These are phyloP conservation scores for Lanmaoa pseudosensibilis DNA, from an alignment of 768 basidiomycete genomes.

Conservation along the genomic window DNA sequence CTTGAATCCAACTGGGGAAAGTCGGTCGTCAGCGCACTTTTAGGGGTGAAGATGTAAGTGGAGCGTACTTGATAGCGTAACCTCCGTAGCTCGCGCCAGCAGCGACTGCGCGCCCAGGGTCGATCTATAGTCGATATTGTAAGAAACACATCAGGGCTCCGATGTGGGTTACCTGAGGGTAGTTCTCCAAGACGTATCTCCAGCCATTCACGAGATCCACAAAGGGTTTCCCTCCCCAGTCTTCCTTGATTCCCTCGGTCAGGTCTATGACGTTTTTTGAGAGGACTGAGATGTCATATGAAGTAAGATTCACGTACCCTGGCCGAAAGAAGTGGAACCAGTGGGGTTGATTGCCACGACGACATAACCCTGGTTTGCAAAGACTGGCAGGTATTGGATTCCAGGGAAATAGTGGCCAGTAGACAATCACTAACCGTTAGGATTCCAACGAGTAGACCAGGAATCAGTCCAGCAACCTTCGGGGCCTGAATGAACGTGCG, in stretches of 20 bases:
- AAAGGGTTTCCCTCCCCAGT: slow-evolving; percentile 89
- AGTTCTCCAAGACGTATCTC: slow-evolving; percentile 63
- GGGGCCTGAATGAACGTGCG: slow-evolving; percentile 46
- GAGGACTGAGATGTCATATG: background rate
- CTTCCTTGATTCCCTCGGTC: slow-evolving; percentile 75
- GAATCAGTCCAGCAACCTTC: slow-evolving; percentile 87
- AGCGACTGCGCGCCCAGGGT: slow-evolving; percentile 66
- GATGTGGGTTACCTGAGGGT: slow-evolving; percentile 57
- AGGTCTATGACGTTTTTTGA: slow-evolving; percentile 46
- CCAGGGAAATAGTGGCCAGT: background rate
- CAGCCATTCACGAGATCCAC: slow-evolving; percentile 74
- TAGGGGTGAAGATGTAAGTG: background rate
- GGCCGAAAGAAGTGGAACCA: slow-evolving; percentile 91
- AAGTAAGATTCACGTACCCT: slow-evolving; percentile 45
- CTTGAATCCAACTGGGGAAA: slow-evolving; percentile 82
- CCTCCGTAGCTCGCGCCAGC: slow-evolving; percentile 88
- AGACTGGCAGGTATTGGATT: slow-evolving; percentile 45
- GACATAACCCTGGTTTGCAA: slow-evolving; percentile 88
- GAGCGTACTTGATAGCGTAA: slow-evolving; percentile 77
- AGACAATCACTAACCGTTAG: slow-evolving; percentile 51
- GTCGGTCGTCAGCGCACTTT: slow-evolving; percentile 1
- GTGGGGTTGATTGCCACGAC: slow-evolving; percentile 89
- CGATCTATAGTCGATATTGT: slow-evolving; percentile 48
- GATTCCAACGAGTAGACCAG: slow-evolving; percentile 94
- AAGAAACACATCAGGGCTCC: background rate